phyloP scores from a whole-genome alignment of 1,139 yeast species.

The Yamadazyma diospyri region DNA sequence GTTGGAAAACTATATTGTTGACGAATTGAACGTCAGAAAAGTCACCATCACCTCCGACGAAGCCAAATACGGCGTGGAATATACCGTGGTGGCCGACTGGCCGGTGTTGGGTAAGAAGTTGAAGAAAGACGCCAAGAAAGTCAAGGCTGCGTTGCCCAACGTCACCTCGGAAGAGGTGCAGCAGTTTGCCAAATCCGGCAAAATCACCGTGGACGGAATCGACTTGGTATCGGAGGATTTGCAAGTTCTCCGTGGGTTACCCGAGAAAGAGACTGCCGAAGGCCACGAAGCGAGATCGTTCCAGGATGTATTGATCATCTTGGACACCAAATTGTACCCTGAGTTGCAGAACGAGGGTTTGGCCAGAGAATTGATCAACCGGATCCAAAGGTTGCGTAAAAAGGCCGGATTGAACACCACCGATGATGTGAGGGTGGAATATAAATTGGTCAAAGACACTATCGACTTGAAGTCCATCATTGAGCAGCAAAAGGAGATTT shows the following conservation, averaged over 20 bases:
- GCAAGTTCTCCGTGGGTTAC: slow-evolving; percentile 85
- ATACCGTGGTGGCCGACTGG: slow-evolving; percentile 98
- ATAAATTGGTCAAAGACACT: slow-evolving; percentile 66
- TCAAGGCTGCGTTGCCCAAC: slow-evolving; percentile 86
- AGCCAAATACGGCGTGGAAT: slow-evolving; percentile 85
- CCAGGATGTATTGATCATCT: slow-evolving; percentile 81
- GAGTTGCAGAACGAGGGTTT: slow-evolving; percentile 91
- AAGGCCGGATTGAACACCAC: slow-evolving; percentile 93
- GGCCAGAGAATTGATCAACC: slow-evolving; percentile 94
- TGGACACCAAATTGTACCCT: slow-evolving; percentile 84
- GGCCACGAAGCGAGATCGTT: slow-evolving; percentile 88
- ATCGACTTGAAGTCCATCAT: slow-evolving; percentile 66
- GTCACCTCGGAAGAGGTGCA: slow-evolving; percentile 82
- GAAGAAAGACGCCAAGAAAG: slow-evolving; percentile 89
- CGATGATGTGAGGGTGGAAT: slow-evolving; percentile 89
- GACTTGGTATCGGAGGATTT: slow-evolving; percentile 83
- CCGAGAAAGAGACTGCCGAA: slow-evolving; percentile 53
- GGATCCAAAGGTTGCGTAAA: slow-evolving; percentile 97
- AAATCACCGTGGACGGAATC: slow-evolving; percentile 84
- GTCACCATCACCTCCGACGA: slow-evolving; percentile 88
- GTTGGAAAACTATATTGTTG: slow-evolving; percentile 73
- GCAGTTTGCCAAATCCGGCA: slow-evolving; percentile 67
- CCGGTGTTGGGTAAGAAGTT: slow-evolving; percentile 96
- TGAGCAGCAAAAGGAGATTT: slow-evolving; percentile 58
- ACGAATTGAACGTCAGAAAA: slow-evolving; percentile 91